Evolutionary conservation across 768 basidiomycete genomes (phyloP), one percentile per base, ranked within the genome.

Genomic region (Pisolithus sp.): DNA sequence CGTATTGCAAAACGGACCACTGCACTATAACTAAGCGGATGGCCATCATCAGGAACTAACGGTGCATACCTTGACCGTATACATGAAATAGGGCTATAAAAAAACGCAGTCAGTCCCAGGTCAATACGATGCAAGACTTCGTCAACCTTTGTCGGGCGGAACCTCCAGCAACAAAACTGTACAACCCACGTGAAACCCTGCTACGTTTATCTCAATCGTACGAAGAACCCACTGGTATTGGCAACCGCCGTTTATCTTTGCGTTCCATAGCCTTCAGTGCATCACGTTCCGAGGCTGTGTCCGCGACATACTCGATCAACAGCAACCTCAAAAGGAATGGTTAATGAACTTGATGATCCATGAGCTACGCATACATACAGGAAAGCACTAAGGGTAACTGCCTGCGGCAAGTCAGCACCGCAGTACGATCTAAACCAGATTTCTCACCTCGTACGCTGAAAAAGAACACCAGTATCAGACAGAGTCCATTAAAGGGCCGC

Each of bases 1-100:
- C 82, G 63, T 93, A 95, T 78, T 96, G 93, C 53, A 96, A 70
- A 7, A 95, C 92, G 38, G 79, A 74, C 89, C 91, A 94, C 81
- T 91, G 46, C 18, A 50, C 40, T 53, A 21, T n/a, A 21, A 20
- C 34, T 53, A 28, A 48, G n/a, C 38, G 53, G 17, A 18, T 9
- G 24, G 18, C n/a, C 24, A 37, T 12, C 49, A 7, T 12, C 7
- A 13, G 43, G 24, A 36, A 7, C n/a, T 43, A n/a, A 48, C 5
- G 3, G 18, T 12, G 24, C 68, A 6, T 57, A 85, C 90, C 74
- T 90, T 91, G 64, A 91, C 68, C 9, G 89, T 84, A 61, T 91
- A 85, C 82, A 94, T 89, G 65, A 95, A 95, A 69, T 94, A 92
- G 2, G 85, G 74, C 81, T 88, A 37, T 23, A 18, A 5, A 31